phyloP scores from a whole-genome alignment of 164 flowering plant species.

The Berberis vulgaris region DNA sequence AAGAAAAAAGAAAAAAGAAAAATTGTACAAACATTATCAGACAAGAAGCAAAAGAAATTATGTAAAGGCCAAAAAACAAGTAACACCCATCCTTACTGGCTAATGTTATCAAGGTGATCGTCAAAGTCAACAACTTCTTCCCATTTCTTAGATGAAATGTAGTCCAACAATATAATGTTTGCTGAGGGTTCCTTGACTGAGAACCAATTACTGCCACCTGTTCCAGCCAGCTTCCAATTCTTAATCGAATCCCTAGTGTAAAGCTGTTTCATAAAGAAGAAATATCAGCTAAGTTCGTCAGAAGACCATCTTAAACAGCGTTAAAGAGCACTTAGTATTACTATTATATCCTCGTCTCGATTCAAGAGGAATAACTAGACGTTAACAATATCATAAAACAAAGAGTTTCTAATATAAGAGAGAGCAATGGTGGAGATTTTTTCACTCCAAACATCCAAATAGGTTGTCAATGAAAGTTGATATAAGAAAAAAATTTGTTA shows the following conservation, averaged over 20 bases:
- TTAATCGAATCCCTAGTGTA: constrained; percentile 69
- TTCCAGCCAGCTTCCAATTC: constrained; percentile 65
- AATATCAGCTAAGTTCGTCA: background rate
- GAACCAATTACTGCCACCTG: constrained; percentile 47
- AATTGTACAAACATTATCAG: background rate
- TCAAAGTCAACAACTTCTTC: constrained; percentile 73
- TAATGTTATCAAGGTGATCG: constrained; percentile 89
- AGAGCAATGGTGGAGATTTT: too few relatives aligned
- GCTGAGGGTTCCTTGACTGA: constrained; percentile 72
- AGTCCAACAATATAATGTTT: constrained; percentile 63
- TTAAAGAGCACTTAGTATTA: too few relatives aligned
- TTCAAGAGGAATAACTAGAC: too few relatives aligned
- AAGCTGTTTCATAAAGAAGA: constrained; percentile 34
- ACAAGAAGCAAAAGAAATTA: background rate
- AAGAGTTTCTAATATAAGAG: too few relatives aligned
- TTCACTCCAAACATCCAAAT: too few relatives aligned
- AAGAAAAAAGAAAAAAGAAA: background rate
- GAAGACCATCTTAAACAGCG: background rate
- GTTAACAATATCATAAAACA: too few relatives aligned
- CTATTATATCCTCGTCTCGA: too few relatives aligned
- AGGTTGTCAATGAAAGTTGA: too few relatives aligned
- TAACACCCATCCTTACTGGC: constrained; percentile 44
- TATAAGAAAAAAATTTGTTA: too few relatives aligned
- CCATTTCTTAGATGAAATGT: constrained; percentile 67
- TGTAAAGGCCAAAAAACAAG: background rate